These are phyloP conservation scores for Fusarium sterilihyphosum DNA, from an alignment of 2,329 filamentous ascomycete genomes.

Conservation along the genomic window DNA sequence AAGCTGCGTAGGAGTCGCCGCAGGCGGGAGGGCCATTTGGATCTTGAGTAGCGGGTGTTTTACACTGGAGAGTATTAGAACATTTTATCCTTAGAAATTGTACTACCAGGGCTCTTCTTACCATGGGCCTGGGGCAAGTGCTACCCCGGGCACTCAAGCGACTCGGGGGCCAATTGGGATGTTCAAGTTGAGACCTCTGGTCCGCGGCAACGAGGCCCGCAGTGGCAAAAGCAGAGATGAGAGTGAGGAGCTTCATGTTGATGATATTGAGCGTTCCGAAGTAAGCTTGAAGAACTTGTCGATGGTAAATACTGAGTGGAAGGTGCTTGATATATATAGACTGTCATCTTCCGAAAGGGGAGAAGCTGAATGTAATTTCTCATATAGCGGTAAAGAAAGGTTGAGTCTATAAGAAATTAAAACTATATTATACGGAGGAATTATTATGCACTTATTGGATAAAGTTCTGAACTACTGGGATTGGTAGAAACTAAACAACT, in stretches of 20 bases:
- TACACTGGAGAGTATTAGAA: fast-evolving
- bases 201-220: neutral
- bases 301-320: neutral
- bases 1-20: neutral
- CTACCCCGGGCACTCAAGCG: neutral
- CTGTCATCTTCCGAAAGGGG: fast-evolving
- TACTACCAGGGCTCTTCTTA: fast-evolving
- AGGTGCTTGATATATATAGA: neutral
- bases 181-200: neutral
- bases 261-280: fast-evolving
- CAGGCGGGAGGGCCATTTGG: neutral
- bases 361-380: fast-evolving
- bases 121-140: neutral
- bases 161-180: neutral
- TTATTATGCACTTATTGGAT: neutral
- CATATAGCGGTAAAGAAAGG: neutral
- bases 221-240: neutral
- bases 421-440: neutral
- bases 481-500: neutral
- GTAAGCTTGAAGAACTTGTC: neutral
- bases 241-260: neutral
- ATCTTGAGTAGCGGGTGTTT: neutral
- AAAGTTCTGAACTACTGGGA: neutral
- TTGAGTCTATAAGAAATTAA: neutral
- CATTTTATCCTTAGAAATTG: fast-evolving